A percentile compares a stretch with the other conserved stretches of the same genome.
phyloP scores from a whole-genome alignment of 169 alveolate genomes.

The Cryptosporidium sp. region DNA sequence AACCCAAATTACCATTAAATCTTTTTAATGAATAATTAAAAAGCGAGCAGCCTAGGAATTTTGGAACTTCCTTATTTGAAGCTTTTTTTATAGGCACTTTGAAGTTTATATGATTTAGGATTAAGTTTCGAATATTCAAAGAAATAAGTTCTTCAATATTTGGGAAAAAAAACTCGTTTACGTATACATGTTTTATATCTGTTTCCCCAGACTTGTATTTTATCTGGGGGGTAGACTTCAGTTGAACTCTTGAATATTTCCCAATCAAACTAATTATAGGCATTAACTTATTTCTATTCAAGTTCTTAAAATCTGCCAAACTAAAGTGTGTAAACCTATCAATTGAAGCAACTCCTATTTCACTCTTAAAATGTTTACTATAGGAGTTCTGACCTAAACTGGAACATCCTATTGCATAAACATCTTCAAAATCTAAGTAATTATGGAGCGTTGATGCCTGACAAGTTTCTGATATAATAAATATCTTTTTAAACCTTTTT shows the following conservation, averaged over 20 bases:
- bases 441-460: constrained; percentile 84
- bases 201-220: constrained; percentile 25
- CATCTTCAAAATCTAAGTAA: constrained; percentile 80
- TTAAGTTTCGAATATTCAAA: not conserved
- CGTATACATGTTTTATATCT: constrained; percentile 24
- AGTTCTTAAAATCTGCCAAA: constrained; percentile 1
- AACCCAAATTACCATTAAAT: not conserved
- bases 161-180: constrained; percentile 41
- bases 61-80: not conserved
- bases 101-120: not conserved
- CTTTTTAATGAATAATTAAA: not conserved
- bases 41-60: not conserved
- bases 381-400: constrained; percentile 59
- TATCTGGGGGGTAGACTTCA: constrained; percentile 50
- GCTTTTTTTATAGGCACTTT: not conserved
- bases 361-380: constrained; percentile 44
- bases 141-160: not conserved
- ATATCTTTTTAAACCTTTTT: constrained; percentile 80
- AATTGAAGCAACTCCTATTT: constrained; percentile 59
- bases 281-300: not conserved
- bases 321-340: constrained; percentile 65
- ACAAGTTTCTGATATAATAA: constrained; percentile 87
- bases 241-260: not conserved
- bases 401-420: constrained; percentile 75
- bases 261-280: constrained; percentile 28